These are phyloP conservation scores for Yamadazyma siamensis DNA, from an alignment of 1,139 yeast genomes.

Conservation along the genomic window DNA sequence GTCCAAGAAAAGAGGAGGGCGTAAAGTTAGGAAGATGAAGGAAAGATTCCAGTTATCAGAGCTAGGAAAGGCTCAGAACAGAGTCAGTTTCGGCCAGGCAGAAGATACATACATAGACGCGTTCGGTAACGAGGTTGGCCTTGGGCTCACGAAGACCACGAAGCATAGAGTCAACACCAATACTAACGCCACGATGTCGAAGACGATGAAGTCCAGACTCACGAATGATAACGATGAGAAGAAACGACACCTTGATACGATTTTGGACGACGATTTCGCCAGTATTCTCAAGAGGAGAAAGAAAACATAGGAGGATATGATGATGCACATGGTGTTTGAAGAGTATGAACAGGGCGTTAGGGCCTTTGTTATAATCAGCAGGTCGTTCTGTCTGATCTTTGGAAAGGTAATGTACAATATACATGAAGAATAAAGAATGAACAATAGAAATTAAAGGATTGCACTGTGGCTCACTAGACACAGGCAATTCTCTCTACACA, in stretches of 20 bases:
- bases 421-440: no score
- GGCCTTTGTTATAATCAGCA: no score
- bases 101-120: conserved; percentile 63
- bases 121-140: conserved; percentile 77
- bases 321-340: no score
- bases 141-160: conserved; percentile 63
- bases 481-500: no score
- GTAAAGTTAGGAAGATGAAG: conserved; percentile 72
- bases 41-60: conserved; percentile 82
- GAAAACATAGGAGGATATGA: no score
- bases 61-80: conserved; percentile 76
- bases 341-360: no score
- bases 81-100: conserved; percentile 75
- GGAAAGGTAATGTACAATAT: no score
- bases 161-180: conserved; percentile 37
- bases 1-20: conserved; percentile 86
- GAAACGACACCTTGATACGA: conserved; percentile 12
- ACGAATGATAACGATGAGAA: conserved; percentile 14
- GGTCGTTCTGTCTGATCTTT: no score
- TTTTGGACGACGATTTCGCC: conserved; percentile 13
- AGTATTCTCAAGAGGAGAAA: conserved; percentile 6
- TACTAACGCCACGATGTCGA: conserved; percentile 52
- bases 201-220: conserved; percentile 48
- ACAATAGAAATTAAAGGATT: no score
- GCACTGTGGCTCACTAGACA: no score